Percentiles rank a stretch among this genome's conserved stretches.
phyloP scores from a whole-genome alignment of 805 yeast species.

The Wickerhamiella nectarea region DNA sequence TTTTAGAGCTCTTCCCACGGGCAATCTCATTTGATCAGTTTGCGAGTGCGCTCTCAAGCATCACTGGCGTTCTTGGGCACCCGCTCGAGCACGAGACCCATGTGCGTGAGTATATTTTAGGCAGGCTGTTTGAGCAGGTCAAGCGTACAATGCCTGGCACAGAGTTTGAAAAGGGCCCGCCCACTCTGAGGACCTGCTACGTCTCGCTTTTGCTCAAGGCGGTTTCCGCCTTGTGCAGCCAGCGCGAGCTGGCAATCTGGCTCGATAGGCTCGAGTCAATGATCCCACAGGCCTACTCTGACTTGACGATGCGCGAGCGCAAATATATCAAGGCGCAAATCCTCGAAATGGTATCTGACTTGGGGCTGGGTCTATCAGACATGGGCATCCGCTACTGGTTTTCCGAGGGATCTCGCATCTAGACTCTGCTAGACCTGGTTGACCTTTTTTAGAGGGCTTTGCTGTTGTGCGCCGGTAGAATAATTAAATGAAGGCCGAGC shows the following conservation, averaged over 20 bases:
- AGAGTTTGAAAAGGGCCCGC: slow-evolving; percentile 21
- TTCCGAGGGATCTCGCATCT: slow-evolving; percentile 6
- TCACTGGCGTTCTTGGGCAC: slow-evolving; percentile 34
- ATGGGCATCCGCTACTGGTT: slow-evolving; percentile 26
- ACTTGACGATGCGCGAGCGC: slow-evolving; percentile 12
- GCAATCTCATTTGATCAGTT: slow-evolving; percentile 42
- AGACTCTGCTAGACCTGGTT: too few species aligned
- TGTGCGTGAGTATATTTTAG: slow-evolving; percentile 28
- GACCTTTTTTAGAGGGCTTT: not conserved
- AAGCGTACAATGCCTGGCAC: slow-evolving; percentile 26
- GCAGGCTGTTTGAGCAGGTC: slow-evolving; percentile 29
- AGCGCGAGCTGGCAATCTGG: slow-evolving; percentile 34
- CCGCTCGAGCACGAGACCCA: slow-evolving; percentile 21
- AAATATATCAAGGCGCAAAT: slow-evolving; percentile 15
- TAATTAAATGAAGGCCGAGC: slow-evolving; percentile 3
- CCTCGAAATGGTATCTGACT: slow-evolving; percentile 14
- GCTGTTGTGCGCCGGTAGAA: not conserved
- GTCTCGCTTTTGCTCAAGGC: slow-evolving; percentile 36
- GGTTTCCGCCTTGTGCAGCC: slow-evolving; percentile 38
- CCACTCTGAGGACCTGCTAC: slow-evolving; percentile 35
- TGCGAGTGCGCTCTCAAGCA: slow-evolving; percentile 41
- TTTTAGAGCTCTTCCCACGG: slow-evolving; percentile 43
- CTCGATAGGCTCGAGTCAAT: slow-evolving; percentile 28
- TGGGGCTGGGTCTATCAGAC: slow-evolving; percentile 20
- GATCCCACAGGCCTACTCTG: slow-evolving; percentile 25